Base-by-base conservation (phyloP, 2,329 filamentous ascomycete genomes). In the Lachnum nothofagi region DNA sequence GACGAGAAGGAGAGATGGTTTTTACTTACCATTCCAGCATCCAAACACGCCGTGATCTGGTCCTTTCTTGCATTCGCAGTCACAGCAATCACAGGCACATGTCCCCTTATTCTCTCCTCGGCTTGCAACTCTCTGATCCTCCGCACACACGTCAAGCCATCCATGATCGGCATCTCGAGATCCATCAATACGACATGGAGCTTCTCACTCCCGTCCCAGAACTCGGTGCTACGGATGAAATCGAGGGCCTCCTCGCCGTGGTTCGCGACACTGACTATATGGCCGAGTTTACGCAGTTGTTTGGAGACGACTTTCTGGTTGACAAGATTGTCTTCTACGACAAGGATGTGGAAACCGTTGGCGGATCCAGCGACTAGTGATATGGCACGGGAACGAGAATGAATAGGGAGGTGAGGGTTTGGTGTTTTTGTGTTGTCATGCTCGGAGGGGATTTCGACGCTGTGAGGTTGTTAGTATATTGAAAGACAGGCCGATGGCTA, bases 41-140 rank as follows among this genome's bases (percentile, higher is more conserved):
- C 75, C 62, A 86, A 77, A 49, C 85, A 84, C 56, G 76, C 79
- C 55, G 77, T 74, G 48, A 88, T 82, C 67, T 89, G 85, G 69
- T 87, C 84, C 3, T 77, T 78, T 62, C 86, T 74, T 29, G 85
- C 85, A 65, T 91, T 90, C 2, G 86, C 86, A 33, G 86, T 91
- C 1, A 74, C 71, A 0, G 72, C 72, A 52, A 75, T 72, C 8
- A 75, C 68, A 1, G 71, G 71, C 0, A 74, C 67, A 59, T 86
- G 84, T 42, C 73, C 69, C 16, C 74, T 70, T 4, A 60, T 29
- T 23, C 41, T 50, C 1, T 69, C 68, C 12, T 65, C 56, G 1
- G 38, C 54, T 52, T 73, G 62, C 50, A 72, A 62, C 52, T 65
- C 61, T 8, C 72, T 61, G 5, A 74, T 73, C 46, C 67, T 63